Evolutionary conservation across 2,329 filamentous ascomycete genomes (phyloP).

Genomic region (Aspergillus fijiensis): DNA sequence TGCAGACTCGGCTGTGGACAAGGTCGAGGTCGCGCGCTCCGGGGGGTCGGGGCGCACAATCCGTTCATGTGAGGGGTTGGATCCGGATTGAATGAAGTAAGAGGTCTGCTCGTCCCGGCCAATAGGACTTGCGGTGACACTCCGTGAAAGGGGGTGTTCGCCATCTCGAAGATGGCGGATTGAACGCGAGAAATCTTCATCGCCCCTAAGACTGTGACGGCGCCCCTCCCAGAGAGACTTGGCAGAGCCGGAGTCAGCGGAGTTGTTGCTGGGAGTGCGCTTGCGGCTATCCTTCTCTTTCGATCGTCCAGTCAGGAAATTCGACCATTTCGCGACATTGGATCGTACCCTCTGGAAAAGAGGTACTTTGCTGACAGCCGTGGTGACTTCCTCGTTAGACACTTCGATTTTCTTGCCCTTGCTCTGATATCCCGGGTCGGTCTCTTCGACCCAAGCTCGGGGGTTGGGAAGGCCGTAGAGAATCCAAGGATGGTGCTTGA

Average conservation of each 20-base stretch:
- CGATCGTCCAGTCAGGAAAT: conserved; percentile 51
- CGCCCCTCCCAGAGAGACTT: conserved; percentile 52
- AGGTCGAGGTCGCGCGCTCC: conserved; percentile 42
- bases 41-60: conserved; percentile 40
- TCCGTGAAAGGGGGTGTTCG: conserved; percentile 74
- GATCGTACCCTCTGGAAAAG: conserved; percentile 82
- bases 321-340: conserved; percentile 67
- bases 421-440: conserved; percentile 75
- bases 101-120: conserved; percentile 31
- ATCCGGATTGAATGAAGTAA: conserved; percentile 36
- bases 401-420: conserved; percentile 87
- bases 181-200: conserved; percentile 56
- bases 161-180: conserved; percentile 52
- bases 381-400: conserved; percentile 83
- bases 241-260: conserved; percentile 55
- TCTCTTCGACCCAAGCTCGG: conserved; percentile 85
- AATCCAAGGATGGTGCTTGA: conserved; percentile 94
- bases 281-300: conserved; percentile 46
- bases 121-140: conserved; percentile 68
- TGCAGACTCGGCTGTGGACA: conserved; percentile 49
- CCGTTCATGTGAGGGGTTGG: conserved; percentile 23
- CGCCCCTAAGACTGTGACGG: conserved; percentile 55
- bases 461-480: conserved; percentile 73
- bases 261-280: conserved; percentile 56
- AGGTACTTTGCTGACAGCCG: conserved; percentile 84